A percentile compares a stretch with the other conserved stretches of the same genome.
Evolutionary conservation across 768 basidiomycete genomes (phyloP).

Genomic region (Chalciporus pseudorubinellus): DNA sequence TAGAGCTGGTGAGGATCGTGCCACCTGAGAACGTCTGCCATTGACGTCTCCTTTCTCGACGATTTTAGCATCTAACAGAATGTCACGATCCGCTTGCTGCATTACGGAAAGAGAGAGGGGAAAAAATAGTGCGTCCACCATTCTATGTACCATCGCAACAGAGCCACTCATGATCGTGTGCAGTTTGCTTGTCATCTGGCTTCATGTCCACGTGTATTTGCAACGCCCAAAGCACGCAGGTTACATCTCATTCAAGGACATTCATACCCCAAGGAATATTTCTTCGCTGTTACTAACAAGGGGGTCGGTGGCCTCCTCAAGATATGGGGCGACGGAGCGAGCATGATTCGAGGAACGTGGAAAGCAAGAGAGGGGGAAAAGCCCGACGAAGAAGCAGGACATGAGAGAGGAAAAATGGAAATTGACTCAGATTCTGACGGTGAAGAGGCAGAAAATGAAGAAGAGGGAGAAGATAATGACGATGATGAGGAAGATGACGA

Average conservation of each 20-base stretch:
- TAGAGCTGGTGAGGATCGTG: conserved; percentile 66
- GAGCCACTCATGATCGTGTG: neutral
- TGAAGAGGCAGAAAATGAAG: conserved; percentile 19
- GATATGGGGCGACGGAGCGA: conserved; percentile 82
- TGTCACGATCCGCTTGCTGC: conserved; percentile 86
- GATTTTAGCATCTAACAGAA: conserved; percentile 72
- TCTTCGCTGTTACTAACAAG: conserved; percentile 89
- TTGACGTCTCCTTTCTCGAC: conserved; percentile 3
- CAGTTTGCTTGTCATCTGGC: conserved; percentile 80
- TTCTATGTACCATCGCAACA: conserved; percentile 12
- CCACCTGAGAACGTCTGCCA: neutral
- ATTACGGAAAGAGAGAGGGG: conserved; percentile 71
- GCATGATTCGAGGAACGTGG: conserved; percentile 74
- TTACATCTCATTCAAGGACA: conserved; percentile 82
- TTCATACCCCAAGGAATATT: conserved; percentile 84
- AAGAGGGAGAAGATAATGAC: conserved; percentile 11
- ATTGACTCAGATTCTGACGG: conserved; percentile 19
- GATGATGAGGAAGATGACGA: conserved; percentile 21
- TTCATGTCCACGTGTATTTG: conserved; percentile 57
- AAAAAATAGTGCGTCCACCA: conserved; percentile 64
- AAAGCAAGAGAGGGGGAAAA: conserved; percentile 41
- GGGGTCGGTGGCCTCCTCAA: conserved; percentile 79
- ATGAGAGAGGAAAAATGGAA: conserved; percentile 22
- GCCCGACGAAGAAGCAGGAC: conserved; percentile 9
- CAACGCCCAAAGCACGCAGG: conserved; percentile 71